Evolutionary conservation across 2,329 filamentous ascomycete genomes (phyloP).

Genomic region (Fusarium ramigenum): DNA sequence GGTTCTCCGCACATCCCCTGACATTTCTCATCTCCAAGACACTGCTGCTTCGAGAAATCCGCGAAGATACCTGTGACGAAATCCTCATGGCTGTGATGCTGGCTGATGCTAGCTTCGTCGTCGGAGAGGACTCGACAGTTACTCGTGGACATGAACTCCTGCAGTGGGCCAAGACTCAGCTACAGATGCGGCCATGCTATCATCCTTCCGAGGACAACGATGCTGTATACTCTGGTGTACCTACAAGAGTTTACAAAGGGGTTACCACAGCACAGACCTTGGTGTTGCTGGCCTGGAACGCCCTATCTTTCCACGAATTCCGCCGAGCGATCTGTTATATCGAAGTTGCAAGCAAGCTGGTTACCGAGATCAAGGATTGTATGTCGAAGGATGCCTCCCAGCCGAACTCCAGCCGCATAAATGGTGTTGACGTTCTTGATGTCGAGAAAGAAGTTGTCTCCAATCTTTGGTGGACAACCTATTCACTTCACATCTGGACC

Average conservation of each 20-base stretch:
- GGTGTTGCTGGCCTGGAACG: slow-evolving; percentile 51
- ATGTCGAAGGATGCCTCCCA: slow-evolving; percentile 42
- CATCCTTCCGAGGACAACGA: slow-evolving; percentile 31
- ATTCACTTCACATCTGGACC: slow-evolving; percentile 51
- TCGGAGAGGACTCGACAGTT: slow-evolving; percentile 43
- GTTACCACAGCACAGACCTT: slow-evolving; percentile 48
- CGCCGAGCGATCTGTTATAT: slow-evolving; percentile 50
- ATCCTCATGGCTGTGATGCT: slow-evolving; percentile 52
- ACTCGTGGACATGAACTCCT: slow-evolving; percentile 47
- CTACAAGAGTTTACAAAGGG: slow-evolving; percentile 47
- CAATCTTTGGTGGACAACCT: slow-evolving; percentile 53
- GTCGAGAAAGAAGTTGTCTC: slow-evolving; percentile 52
- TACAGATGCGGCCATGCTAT: slow-evolving; percentile 42
- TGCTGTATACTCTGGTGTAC: slow-evolving; percentile 41
- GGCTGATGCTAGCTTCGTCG: slow-evolving; percentile 50
- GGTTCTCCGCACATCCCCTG: slow-evolving; percentile 53
- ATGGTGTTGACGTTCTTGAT: slow-evolving; percentile 52
- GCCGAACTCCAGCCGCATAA: slow-evolving; percentile 49
- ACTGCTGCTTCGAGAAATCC: slow-evolving; percentile 49
- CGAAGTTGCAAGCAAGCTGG: slow-evolving; percentile 46
- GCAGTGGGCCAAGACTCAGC: slow-evolving; percentile 47
- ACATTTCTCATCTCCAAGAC: slow-evolving; percentile 54
- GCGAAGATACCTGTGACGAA: slow-evolving; percentile 52
- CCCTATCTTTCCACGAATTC: slow-evolving; percentile 45
- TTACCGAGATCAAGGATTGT: slow-evolving; percentile 46